A percentile compares a stretch with the other conserved stretches of the same genome.
phyloP scores from a whole-genome alignment of 805 yeast genomes.

The Pichia cabralensis region DNA sequence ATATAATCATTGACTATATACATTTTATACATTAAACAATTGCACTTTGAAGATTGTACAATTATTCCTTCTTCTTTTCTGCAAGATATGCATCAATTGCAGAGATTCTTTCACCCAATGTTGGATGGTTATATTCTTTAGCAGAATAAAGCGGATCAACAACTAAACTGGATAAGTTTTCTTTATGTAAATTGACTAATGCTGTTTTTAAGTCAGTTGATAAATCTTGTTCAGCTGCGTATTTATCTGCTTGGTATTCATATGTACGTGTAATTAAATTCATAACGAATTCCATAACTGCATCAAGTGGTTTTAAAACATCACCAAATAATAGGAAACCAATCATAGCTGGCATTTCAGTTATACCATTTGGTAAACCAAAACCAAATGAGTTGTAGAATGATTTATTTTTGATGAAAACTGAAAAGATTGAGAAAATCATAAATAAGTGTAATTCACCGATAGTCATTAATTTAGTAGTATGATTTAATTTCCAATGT shows the following conservation, averaged over 20 bases:
- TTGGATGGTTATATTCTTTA: constrained; percentile 87
- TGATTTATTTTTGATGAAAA: constrained; percentile 70
- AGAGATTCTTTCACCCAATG: constrained; percentile 74
- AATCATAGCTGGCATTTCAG: constrained; percentile 60
- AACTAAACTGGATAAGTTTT: constrained; percentile 77
- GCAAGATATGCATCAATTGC: constrained; percentile 44
- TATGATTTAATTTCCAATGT: constrained; percentile 91
- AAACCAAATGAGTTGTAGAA: constrained; percentile 78
- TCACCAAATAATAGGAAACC: constrained; percentile 79
- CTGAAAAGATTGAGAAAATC: constrained; percentile 65
- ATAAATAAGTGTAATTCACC: constrained; percentile 55
- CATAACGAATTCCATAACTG: constrained; percentile 53
- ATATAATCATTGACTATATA: too few species aligned
- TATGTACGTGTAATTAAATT: constrained; percentile 71
- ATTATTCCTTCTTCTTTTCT: constrained; percentile 13
- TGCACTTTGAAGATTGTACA: too few species aligned
- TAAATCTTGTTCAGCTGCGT: constrained; percentile 68
- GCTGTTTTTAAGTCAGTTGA: constrained; percentile 58
- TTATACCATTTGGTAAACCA: constrained; percentile 14
- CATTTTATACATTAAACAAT: too few species aligned
- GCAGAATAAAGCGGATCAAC: constrained; percentile 87
- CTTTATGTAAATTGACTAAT: constrained; percentile 64
- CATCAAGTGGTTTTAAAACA: constrained; percentile 67
- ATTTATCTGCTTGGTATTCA: constrained; percentile 90
- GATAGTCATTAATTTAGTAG: constrained; percentile 60